A percentile compares a stretch with the other conserved stretches of the same genome.
Conservation (phyloP, 495 filamentous ascomycete species). For the Penicillium samsonianum region DNA sequence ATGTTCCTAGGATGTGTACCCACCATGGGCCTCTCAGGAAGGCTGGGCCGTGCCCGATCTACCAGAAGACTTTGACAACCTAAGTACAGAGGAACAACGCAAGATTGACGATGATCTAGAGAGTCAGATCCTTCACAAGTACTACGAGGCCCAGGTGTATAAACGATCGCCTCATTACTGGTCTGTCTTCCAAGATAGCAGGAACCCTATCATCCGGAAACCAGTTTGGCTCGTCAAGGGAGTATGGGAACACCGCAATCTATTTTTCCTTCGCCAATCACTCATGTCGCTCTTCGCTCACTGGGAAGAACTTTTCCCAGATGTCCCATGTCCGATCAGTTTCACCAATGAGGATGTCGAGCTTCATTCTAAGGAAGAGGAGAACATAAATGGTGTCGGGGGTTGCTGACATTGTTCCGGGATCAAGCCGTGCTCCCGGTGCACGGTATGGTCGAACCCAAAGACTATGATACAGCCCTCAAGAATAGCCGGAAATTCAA, state of each 20-base stretch:
- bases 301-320: conserved; percentile 34
- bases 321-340: conserved; percentile 33
- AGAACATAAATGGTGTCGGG: conserved; percentile 10
- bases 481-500: neutral
- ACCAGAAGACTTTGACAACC: conserved; percentile 30
- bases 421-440: conserved; percentile 1
- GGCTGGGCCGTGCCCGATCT: conserved; percentile 29
- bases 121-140: conserved; percentile 34
- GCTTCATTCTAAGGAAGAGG: conserved; percentile 31
- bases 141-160: conserved; percentile 31
- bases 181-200: conserved; percentile 28
- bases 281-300: conserved; percentile 25
- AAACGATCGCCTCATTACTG: conserved; percentile 36
- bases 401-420: neutral
- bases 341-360: conserved; percentile 34
- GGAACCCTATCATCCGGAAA: conserved; percentile 25
- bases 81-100: conserved; percentile 28
- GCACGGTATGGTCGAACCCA: conserved; percentile 1
- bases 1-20: conserved; percentile 33
- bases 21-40: conserved; percentile 27
- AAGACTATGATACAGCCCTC: neutral
- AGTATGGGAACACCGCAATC: conserved; percentile 34
- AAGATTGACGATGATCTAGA: conserved; percentile 29
- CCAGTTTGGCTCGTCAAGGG: conserved; percentile 35
- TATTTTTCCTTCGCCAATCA: conserved; percentile 39